phyloP scores from a whole-genome alignment of 2,329 filamentous ascomycete species.

The Aspergillus sp. region DNA sequence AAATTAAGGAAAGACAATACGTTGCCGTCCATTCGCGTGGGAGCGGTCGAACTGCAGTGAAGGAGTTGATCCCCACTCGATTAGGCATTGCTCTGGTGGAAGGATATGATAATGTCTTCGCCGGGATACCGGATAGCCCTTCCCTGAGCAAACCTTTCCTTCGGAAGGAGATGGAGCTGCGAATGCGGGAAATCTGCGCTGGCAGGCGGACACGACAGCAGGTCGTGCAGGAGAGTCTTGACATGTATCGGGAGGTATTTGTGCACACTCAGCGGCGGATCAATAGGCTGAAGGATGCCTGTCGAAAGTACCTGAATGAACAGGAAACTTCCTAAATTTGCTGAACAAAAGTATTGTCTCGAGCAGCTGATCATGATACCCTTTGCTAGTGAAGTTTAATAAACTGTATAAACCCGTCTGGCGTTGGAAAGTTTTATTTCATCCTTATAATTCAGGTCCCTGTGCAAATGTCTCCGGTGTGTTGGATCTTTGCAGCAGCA shows the following conservation, averaged over 20 bases:
- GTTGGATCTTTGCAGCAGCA: too few species aligned
- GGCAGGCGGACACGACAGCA: constrained; percentile 72
- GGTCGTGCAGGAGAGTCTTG: constrained; percentile 79
- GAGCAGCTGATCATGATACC: constrained; percentile 8
- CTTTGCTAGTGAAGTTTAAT: not conserved
- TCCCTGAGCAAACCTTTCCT: constrained; percentile 95
- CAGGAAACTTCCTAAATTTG: constrained; percentile 24
- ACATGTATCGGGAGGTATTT: constrained; percentile 85
- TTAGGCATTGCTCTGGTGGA: constrained; percentile 89
- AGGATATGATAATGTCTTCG: constrained; percentile 91
- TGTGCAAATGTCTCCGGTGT: too few species aligned
- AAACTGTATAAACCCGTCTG: not conserved
- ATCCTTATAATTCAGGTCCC: too few species aligned
- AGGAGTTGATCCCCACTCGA: constrained; percentile 90
- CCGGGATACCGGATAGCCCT: constrained; percentile 64
- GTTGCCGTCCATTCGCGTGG: constrained; percentile 66
- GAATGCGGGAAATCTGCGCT: constrained; percentile 96
- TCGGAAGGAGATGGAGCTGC: constrained; percentile 94
- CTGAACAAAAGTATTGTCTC: not conserved
- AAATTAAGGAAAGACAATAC: constrained; percentile 88
- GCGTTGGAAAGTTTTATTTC: not conserved
- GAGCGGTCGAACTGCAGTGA: constrained; percentile 55
- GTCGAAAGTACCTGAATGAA: constrained; percentile 58
- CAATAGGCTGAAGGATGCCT: constrained; percentile 60
- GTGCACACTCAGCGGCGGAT: constrained; percentile 77